Conservation (phyloP, 768 basidiomycete species). For the Psilocybe tampanensis region DNA sequence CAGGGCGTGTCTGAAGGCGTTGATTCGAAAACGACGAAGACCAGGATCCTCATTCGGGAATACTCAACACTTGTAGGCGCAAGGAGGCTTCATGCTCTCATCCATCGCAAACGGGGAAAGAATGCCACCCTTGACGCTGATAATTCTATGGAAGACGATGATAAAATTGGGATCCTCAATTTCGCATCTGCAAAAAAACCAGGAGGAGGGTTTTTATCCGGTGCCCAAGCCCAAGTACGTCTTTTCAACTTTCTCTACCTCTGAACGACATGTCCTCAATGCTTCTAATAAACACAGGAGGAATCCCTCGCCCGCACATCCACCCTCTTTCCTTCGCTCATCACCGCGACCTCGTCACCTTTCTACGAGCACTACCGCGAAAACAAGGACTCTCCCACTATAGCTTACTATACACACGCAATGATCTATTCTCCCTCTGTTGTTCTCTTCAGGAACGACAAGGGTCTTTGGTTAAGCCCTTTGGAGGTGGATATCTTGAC, state of each 20-base stretch:
- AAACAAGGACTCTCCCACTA: conserved; percentile 33
- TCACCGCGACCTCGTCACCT: conserved; percentile 48
- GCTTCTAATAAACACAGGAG: conserved; percentile 35
- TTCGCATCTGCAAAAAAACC: conserved; percentile 77
- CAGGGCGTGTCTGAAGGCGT: not conserved
- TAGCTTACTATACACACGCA: conserved; percentile 71
- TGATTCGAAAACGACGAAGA: not conserved
- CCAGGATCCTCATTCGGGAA: conserved; percentile 22
- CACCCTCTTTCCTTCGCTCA: conserved; percentile 68
- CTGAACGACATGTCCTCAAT: not conserved
- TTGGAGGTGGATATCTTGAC: conserved; percentile 66
- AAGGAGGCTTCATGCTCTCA: conserved; percentile 16
- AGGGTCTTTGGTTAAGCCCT: conserved; percentile 56
- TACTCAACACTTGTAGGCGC: conserved; percentile 27
- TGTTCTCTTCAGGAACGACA: conserved; percentile 61
- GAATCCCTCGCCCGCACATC: conserved; percentile 77
- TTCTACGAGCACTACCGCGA: conserved; percentile 63
- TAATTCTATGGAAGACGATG: not conserved
- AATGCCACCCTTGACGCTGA: not conserved
- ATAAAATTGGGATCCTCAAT: conserved; percentile 59
- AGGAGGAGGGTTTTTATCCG: conserved; percentile 74
- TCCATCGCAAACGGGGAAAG: not conserved
- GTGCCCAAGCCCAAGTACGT: conserved; percentile 64
- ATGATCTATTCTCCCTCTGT: conserved; percentile 74
- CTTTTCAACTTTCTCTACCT: not conserved